phyloP scores from a whole-genome alignment of 2,329 filamentous ascomycete genomes.

The Hymenoscyphus scutula region DNA sequence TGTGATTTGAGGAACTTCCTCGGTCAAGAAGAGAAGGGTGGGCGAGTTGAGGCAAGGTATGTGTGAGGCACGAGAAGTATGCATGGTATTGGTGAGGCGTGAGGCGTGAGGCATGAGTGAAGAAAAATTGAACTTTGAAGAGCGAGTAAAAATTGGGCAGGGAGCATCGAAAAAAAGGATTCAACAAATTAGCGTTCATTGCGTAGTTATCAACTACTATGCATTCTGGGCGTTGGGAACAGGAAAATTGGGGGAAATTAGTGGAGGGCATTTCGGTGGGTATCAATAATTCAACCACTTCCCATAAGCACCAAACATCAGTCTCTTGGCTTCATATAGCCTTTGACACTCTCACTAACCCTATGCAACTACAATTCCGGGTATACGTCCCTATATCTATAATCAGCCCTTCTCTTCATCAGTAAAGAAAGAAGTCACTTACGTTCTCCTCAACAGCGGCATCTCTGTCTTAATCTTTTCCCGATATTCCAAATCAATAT shows the following conservation, averaged over 20 bases:
- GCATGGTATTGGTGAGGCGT: not conserved
- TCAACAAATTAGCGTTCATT: constrained; percentile 29
- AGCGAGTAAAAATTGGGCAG: constrained; percentile 2
- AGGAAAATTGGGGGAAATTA: constrained; percentile 9
- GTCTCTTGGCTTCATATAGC: not conserved
- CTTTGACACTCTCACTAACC: not conserved
- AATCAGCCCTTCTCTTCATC: not conserved
- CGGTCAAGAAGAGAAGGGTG: not conserved
- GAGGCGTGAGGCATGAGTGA: constrained; percentile 5
- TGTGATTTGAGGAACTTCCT: constrained; percentile 15
- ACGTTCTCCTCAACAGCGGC: constrained; percentile 52
- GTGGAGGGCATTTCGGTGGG: constrained; percentile 2
- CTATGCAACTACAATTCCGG: constrained; percentile 12
- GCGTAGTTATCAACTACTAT: constrained; percentile 34
- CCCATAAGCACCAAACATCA: constrained; percentile 14
- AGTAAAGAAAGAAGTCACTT: constrained; percentile 16
- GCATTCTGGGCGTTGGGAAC: constrained; percentile 25
- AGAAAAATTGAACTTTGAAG: not conserved
- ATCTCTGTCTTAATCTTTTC: constrained; percentile 54
- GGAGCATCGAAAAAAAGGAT: constrained; percentile 20
- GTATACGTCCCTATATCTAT: constrained; percentile 26
- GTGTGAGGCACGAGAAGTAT: not conserved
- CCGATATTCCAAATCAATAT: constrained; percentile 53
- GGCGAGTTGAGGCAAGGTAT: constrained; percentile 4
- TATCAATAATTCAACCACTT: constrained; percentile 2